Percentiles rank a stretch among this genome's conserved stretches.
Conservation (phyloP, 176 grass and related monocot species). For the Chloris gayana region DNA sequence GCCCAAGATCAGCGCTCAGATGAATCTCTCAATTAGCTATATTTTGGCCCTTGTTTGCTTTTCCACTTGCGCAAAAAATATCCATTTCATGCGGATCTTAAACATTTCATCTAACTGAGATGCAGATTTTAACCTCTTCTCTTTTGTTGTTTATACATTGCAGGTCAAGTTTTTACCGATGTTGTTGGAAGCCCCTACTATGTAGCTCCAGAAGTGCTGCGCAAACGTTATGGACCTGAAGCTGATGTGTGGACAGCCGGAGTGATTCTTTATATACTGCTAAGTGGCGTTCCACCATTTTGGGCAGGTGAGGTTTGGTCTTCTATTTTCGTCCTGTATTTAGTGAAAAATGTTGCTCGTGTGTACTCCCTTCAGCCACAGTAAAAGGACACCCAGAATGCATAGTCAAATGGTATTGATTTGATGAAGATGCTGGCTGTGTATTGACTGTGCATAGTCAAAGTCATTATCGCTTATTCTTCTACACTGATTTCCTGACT, state of each 20-base stretch:
- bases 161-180: conserved; percentile 84
- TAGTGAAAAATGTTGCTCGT: neutral
- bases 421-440: neutral
- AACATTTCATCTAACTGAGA: neutral
- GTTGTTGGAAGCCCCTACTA: conserved; percentile 94
- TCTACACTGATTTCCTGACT: conserved; percentile 31
- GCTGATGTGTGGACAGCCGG: conserved; percentile 98
- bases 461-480: neutral
- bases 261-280: conserved; percentile 84
- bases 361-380: neutral
- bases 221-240: conserved; percentile 74
- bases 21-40: neutral
- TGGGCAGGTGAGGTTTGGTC: conserved; percentile 52
- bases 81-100: neutral
- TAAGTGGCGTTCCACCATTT: conserved; percentile 86
- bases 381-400: neutral
- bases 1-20: neutral
- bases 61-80: neutral
- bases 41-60: neutral
- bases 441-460: neutral
- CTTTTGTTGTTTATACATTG: conserved; percentile 23
- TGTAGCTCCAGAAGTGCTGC: conserved; percentile 83
- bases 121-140: neutral
- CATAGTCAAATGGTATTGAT: neutral
- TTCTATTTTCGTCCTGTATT: conserved; percentile 9